phyloP scores from a whole-genome alignment of 2,329 filamentous ascomycete genomes.

The Mycogone perniciosa region DNA sequence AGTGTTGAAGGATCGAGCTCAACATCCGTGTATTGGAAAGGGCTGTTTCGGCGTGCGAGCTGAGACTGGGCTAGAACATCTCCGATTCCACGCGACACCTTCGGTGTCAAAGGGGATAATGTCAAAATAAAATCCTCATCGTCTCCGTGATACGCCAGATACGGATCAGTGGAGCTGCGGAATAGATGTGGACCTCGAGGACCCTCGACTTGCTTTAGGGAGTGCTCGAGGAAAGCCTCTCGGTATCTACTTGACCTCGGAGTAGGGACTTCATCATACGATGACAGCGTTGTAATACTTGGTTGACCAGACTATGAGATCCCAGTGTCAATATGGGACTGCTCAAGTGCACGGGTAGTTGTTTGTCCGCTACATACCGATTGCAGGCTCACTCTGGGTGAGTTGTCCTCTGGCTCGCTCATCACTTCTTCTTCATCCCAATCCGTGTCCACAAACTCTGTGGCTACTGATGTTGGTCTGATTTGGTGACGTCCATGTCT shows the following conservation, averaged over 20 bases:
- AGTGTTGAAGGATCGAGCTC: conserved; percentile 56
- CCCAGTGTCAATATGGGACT: conserved; percentile 1
- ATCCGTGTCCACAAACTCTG: conserved; percentile 74
- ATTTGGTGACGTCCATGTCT: conserved; percentile 41
- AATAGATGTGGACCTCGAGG: conserved; percentile 85
- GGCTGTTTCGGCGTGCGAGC: conserved; percentile 36
- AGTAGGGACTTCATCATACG: conserved; percentile 76
- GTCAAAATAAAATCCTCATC: conserved; percentile 53
- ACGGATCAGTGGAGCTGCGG: conserved; percentile 55
- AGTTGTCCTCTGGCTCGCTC: conserved; percentile 57
- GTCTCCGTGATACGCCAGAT: conserved; percentile 9
- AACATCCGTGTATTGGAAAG: conserved; percentile 50
- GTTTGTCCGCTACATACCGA: conserved; percentile 52
- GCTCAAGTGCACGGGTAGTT: background rate
- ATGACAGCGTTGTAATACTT: conserved; percentile 81
- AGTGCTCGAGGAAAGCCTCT: conserved; percentile 54
- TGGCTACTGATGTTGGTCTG: conserved; percentile 63
- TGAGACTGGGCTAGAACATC: conserved; percentile 21
- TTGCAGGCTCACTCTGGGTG: conserved; percentile 60
- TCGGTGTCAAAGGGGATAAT: conserved; percentile 68
- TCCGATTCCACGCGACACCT: conserved; percentile 39
- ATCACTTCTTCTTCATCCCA: conserved; percentile 57
- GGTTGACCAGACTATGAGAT: conserved; percentile 56
- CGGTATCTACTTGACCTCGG: conserved; percentile 61
- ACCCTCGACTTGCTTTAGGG: conserved; percentile 65